phyloP scores from a whole-genome alignment of 345 rosid genomes.

The Aurinia saxatilis region DNA sequence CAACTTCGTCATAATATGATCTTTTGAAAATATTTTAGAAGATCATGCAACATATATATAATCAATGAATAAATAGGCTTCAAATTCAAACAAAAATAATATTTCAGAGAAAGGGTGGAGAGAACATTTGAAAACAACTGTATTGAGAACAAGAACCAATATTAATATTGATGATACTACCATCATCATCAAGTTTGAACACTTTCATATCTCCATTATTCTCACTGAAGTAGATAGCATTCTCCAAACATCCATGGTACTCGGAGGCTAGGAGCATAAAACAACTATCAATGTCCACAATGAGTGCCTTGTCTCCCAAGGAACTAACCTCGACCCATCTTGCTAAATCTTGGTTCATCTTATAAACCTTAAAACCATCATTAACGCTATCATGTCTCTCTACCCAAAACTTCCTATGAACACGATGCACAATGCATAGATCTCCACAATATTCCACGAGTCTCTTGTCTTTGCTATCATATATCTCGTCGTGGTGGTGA shows the following conservation, averaged over 20 bases:
- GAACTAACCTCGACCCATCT: no score
- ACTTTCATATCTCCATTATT: not conserved
- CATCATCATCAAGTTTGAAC: conserved; percentile 1
- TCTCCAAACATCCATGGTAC: no score
- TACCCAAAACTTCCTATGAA: not conserved
- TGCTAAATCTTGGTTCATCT: not conserved
- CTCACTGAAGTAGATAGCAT: no score
- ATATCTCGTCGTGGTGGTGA: no score
- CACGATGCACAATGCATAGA: not conserved
- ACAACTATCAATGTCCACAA: not conserved
- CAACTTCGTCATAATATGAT: no score
- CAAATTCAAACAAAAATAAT: no score
- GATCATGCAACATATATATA: no score
- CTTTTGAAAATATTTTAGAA: no score
- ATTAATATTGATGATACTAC: not conserved
- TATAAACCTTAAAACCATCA: not conserved
- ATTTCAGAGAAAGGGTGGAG: no score
- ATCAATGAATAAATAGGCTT: no score
- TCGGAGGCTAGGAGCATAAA: not conserved
- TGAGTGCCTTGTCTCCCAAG: not conserved
- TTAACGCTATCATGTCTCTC: fast-evolving
- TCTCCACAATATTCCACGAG: not conserved
- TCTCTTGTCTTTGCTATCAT: not conserved
- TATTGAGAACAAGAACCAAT: not conserved
- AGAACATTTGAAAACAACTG: not conserved